Conservation (phyloP, 164 flowering plant genomes). For the Nymphaea thermarum region DNA sequence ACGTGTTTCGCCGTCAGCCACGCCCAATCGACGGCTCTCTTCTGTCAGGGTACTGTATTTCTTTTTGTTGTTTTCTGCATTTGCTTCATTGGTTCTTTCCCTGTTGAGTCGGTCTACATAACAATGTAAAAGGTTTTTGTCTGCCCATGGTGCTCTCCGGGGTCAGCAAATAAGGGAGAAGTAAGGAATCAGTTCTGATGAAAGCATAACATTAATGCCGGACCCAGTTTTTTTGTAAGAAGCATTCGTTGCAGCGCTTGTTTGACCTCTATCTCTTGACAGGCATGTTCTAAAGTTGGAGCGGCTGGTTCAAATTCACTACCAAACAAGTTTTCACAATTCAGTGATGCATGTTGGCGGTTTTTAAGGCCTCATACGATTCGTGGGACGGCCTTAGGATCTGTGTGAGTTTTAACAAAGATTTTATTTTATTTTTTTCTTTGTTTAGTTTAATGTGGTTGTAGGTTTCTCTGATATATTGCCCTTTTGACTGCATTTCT, state of each 20-base stretch:
- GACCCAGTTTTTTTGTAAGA: neutral
- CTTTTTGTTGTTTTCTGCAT: neutral
- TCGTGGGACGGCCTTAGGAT: slow-evolving; percentile 91
- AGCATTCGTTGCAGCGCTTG: neutral
- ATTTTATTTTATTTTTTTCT: neutral
- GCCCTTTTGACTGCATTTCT: too few relatives aligned
- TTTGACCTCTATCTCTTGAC: slow-evolving; percentile 9
- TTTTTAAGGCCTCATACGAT: slow-evolving; percentile 95
- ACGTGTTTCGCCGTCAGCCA: neutral
- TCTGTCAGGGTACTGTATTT: neutral
- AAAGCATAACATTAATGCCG: too few relatives aligned
- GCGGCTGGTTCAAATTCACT: slow-evolving; percentile 65
- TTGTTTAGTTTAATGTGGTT: neutral
- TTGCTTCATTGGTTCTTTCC: neutral
- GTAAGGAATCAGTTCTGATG: neutral
- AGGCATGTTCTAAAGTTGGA: slow-evolving; percentile 74
- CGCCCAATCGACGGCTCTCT: neutral
- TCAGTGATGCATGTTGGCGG: slow-evolving; percentile 87
- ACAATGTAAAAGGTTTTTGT: too few relatives aligned
- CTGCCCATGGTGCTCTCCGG: neutral
- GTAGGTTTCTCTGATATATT: neutral
- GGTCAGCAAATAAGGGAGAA: neutral
- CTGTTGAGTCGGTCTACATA: neutral
- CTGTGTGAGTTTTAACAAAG: slow-evolving; percentile 32
- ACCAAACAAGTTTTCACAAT: slow-evolving; percentile 37